Evolutionary conservation across 1,284 basidiomycete species (phyloP), one percentile per base, ranked within the genome.

Genomic region (Cryptococcus wingfieldii): DNA sequence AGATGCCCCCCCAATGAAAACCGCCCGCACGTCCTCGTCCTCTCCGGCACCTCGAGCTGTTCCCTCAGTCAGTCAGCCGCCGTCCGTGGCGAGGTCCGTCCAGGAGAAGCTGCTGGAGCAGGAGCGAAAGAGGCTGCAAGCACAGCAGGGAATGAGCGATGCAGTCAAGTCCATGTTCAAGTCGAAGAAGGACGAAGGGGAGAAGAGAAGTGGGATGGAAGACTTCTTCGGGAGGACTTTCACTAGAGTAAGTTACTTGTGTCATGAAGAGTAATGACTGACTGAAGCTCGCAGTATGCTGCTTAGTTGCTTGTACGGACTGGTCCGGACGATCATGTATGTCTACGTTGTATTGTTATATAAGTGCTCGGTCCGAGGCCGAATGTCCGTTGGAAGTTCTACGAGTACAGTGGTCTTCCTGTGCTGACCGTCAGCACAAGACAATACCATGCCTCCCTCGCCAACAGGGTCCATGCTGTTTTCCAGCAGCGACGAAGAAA

Each of bases 211-310:
- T 23, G 65, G 62, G 12, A 63, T 64, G n/a, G 66, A 67, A 5
- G 74, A 76, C 41, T 77, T 77, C 56, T 77, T 77, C 51, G 75
- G 74, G n/a, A 66, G 77, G 47, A 77, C 75, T 27, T 78, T 74
- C 50, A 77, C 67, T 5, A 66, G 75, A 51, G 76, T 78, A 59
- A 75, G 77, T 68, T n/a, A 4, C 31, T n/a, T 13, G 51, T 14
- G 38, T 37, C 37, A 6, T 23, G 23, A 23, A 23, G 16, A 14
- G 25, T 25, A 34, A 16, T 16, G 5, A 14, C 58, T 60, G 48
- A 60, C 51, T 5, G 13, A n/a, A 52, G 50, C 56, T 56, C 19
- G 50, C 56, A 42, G 62, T 62, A 48, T 59, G 58, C 55, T 34
- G 31, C 31, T 34, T 34, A 34, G 31, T 8, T 34, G 31, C 31